phyloP scores from a whole-genome alignment of 805 yeast genomes.

The Cyberlindnera euphorbiae region DNA sequence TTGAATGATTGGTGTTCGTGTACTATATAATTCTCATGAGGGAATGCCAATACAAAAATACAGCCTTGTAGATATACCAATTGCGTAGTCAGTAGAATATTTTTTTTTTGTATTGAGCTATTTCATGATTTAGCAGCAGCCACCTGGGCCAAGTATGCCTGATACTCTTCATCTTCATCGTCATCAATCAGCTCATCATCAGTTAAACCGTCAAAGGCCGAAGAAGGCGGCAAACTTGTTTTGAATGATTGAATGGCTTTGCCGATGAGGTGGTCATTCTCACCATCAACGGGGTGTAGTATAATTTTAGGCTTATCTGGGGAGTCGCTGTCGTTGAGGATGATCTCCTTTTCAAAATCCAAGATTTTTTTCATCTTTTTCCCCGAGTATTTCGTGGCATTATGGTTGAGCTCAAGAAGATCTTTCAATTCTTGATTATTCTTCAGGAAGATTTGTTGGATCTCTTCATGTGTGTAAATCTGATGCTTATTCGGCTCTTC shows the following conservation, averaged over 20 bases:
- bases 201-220: constrained; percentile 31
- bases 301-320: constrained; percentile 21
- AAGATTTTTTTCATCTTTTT: constrained; percentile 5
- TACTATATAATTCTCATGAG: too few species aligned
- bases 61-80: too few species aligned
- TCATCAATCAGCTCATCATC: constrained; percentile 9
- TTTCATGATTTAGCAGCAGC: not conserved
- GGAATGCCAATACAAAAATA: too few species aligned
- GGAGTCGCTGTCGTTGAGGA: constrained; percentile 19
- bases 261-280: constrained; percentile 23
- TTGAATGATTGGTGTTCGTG: too few species aligned
- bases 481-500: constrained; percentile 32
- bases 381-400: constrained; percentile 8
- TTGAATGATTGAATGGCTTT: constrained; percentile 23
- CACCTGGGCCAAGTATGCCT: constrained; percentile 5
- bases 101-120: too few species aligned
- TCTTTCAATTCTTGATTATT: constrained; percentile 19
- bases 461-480: constrained; percentile 25
- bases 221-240: constrained; percentile 35
- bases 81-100: too few species aligned
- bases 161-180: constrained; percentile 9
- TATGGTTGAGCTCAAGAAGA: constrained; percentile 11
- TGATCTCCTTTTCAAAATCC: constrained; percentile 19
- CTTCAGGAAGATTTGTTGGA: constrained; percentile 18
- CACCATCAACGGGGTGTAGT: constrained; percentile 23